Conservation (phyloP, 2,329 filamentous ascomycete species). For the Pseudocercospora eumusae region DNA sequence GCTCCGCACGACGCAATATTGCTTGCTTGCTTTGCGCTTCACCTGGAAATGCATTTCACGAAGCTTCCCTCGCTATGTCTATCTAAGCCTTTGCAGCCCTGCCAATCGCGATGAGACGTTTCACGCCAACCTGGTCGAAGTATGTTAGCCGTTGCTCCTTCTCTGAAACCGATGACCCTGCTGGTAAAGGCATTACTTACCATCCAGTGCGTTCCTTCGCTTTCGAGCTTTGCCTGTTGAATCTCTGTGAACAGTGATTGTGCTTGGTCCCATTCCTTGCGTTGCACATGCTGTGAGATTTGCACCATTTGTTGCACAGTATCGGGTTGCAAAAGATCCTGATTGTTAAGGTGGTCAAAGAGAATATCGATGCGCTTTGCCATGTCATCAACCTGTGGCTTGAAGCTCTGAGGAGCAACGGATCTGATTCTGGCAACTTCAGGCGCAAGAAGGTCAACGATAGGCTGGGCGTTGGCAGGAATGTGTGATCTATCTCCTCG, state of each 20-base stretch:
- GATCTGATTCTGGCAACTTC: conserved; percentile 89
- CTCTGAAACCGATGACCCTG: neutral
- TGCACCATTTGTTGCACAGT: conserved; percentile 69
- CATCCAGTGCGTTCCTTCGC: conserved; percentile 54
- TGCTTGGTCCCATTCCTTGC: conserved; percentile 50
- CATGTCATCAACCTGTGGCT: conserved; percentile 86
- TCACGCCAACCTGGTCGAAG: conserved; percentile 40
- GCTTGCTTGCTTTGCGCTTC: neutral
- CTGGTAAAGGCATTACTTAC: conserved; percentile 41
- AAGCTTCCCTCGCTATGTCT: neutral
- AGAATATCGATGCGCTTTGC: conserved; percentile 85
- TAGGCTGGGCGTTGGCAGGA: conserved; percentile 68
- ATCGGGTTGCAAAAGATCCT: conserved; percentile 79
- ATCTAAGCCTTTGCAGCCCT: conserved; percentile 36
- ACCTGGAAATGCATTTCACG: neutral
- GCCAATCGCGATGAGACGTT: conserved; percentile 45
- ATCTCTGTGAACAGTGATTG: conserved; percentile 48
- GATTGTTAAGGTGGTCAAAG: conserved; percentile 97
- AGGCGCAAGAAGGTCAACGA: conserved; percentile 76
- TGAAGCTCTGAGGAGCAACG: conserved; percentile 82
- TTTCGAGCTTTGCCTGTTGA: conserved; percentile 51
- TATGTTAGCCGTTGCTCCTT: neutral
- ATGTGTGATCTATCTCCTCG: conserved; percentile 86
- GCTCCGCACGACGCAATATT: neutral
- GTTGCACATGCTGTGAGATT: conserved; percentile 49